These are phyloP conservation scores for Epichloe scottii DNA, from an alignment of 2,329 filamentous ascomycete species.

Conservation along the genomic window DNA sequence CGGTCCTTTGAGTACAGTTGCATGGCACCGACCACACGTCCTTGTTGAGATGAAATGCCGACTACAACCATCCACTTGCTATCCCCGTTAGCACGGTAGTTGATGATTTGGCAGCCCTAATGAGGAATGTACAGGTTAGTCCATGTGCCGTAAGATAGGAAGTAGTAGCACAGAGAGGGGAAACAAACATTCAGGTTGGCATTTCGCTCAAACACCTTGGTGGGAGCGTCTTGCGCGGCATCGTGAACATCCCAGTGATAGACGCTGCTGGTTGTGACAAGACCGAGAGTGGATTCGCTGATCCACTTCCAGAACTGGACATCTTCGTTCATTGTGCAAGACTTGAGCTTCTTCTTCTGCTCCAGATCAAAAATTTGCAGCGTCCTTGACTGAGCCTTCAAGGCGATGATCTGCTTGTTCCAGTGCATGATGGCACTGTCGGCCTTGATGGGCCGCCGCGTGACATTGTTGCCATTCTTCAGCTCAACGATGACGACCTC, in stretches of 20 bases:
- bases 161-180: background rate
- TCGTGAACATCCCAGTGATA: conserved; percentile 99
- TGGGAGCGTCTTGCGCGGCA: conserved; percentile 60
- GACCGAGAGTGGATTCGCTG: conserved; percentile 72
- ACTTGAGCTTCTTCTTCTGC: conserved; percentile 92
- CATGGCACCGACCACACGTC: conserved; percentile 89
- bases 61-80: conserved; percentile 98
- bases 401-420: conserved; percentile 87
- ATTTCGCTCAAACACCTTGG: conserved; percentile 92
- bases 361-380: conserved; percentile 95
- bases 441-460: conserved; percentile 89
- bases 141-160: background rate
- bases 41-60: conserved; percentile 86
- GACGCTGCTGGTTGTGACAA: conserved; percentile 82
- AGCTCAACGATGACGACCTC: conserved; percentile 97
- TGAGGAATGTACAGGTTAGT: conserved; percentile 3
- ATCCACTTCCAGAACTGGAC: conserved; percentile 99
- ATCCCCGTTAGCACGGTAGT: conserved; percentile 91
- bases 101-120: conserved; percentile 96
- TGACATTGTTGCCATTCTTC: conserved; percentile 94
- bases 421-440: conserved; percentile 99
- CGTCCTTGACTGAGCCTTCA: conserved; percentile 87
- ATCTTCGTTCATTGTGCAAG: conserved; percentile 90
- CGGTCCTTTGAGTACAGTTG: conserved; percentile 94
- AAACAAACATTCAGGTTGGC: conserved; percentile 67